phyloP scores from a whole-genome alignment of 148 eudicot genomes.

The Polygonum maritimum region DNA sequence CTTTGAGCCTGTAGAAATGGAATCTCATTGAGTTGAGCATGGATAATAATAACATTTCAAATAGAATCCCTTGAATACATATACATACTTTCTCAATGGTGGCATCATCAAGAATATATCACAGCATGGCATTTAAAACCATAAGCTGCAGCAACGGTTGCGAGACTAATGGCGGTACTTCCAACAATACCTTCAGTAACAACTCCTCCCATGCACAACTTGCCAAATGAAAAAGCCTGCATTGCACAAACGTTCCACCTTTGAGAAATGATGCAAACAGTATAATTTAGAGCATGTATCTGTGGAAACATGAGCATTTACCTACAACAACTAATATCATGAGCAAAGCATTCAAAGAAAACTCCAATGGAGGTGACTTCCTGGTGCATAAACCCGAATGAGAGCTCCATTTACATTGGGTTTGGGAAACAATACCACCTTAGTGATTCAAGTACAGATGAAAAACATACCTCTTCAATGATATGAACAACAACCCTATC shows the following conservation, averaged over 20 bases:
- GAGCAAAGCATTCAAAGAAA: neutral
- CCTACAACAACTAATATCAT: neutral
- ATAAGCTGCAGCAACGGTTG: slow-evolving; percentile 91
- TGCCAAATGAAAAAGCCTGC: slow-evolving; percentile 78
- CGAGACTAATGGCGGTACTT: slow-evolving; percentile 97
- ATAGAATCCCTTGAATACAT: neutral
- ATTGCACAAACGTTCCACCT: neutral
- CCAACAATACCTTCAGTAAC: slow-evolving; percentile 99
- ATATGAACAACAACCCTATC: slow-evolving; percentile 90
- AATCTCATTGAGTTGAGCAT: neutral
- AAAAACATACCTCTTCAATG: slow-evolving; percentile 67
- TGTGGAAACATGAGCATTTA: neutral
- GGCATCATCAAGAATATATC: slow-evolving; percentile 92
- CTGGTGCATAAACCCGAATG: neutral
- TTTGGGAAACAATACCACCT: neutral
- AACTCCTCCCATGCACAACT: slow-evolving; percentile 67
- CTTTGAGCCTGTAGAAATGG: slow-evolving; percentile 61
- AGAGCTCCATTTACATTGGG: neutral
- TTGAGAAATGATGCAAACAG: neutral
- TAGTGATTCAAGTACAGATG: neutral
- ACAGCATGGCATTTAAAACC: slow-evolving; percentile 96
- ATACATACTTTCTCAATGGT: slow-evolving; percentile 79
- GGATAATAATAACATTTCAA: neutral
- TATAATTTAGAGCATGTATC: neutral
- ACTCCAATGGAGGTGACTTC: too few relatives aligned